phyloP scores from a whole-genome alignment of 1,139 yeast genomes.

The Yamadazyma trypodendri region DNA sequence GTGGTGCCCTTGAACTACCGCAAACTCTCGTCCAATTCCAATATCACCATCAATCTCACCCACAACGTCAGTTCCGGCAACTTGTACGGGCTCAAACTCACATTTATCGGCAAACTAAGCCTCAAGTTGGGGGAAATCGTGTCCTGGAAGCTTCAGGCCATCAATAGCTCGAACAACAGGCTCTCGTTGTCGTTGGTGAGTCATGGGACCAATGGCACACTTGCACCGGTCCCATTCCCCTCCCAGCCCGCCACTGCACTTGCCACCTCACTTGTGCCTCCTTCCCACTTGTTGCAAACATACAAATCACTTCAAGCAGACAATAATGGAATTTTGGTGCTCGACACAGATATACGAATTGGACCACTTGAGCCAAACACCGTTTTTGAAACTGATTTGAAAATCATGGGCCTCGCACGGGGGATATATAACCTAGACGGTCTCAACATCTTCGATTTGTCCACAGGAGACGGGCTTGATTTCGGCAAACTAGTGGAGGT shows the following conservation, averaged over 20 bases:
- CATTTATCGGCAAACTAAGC: slow-evolving; percentile 63
- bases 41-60: slow-evolving; percentile 45
- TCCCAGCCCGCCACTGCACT: neutral
- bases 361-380: slow-evolving; percentile 63
- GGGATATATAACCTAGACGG: slow-evolving; percentile 71
- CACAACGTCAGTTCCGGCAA: slow-evolving; percentile 28
- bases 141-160: slow-evolving; percentile 66
- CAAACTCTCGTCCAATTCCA: slow-evolving; percentile 33
- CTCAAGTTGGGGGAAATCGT: slow-evolving; percentile 61
- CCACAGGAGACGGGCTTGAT: slow-evolving; percentile 67
- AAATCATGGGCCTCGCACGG: slow-evolving; percentile 58
- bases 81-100: slow-evolving; percentile 52
- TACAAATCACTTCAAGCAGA: slow-evolving; percentile 28
- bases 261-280: neutral
- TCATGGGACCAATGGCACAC: neutral
- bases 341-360: slow-evolving; percentile 63
- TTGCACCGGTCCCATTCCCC: neutral
- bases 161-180: slow-evolving; percentile 52
- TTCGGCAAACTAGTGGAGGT: slow-evolving; percentile 73
- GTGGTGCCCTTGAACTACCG: neutral
- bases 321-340: slow-evolving; percentile 54
- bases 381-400: slow-evolving; percentile 63
- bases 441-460: slow-evolving; percentile 59
- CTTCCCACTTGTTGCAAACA: slow-evolving; percentile 9
- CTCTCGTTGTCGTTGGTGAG: slow-evolving; percentile 37